Evolutionary conservation across 495 filamentous ascomycete species (phyloP).

Genomic region (Tuber calosporum): DNA sequence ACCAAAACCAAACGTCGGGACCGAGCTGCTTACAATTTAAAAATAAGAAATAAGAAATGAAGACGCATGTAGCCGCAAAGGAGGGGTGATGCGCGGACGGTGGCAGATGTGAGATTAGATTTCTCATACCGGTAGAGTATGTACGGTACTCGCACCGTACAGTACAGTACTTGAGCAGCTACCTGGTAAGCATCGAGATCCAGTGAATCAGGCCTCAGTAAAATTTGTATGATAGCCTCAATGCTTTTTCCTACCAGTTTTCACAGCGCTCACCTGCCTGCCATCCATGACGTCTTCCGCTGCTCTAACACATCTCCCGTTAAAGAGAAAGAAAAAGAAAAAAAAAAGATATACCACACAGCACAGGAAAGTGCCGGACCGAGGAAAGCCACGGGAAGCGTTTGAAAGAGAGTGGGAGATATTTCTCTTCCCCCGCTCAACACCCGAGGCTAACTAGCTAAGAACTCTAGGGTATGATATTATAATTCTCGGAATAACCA

Average conservation of each 20-base stretch:
- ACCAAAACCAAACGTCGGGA: not conserved
- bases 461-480: not conserved
- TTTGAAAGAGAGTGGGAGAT: not conserved
- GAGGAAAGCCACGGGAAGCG: not conserved
- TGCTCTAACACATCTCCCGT: not conserved
- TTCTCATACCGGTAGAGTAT: not conserved
- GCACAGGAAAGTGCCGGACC: not conserved
- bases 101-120: not conserved
- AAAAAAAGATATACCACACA: not conserved
- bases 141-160: not conserved
- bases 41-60: not conserved
- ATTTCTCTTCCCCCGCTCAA: not conserved
- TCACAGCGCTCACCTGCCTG: not conserved
- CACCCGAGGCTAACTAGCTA: not conserved
- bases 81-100: not conserved
- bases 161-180: too few species aligned
- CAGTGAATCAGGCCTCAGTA: not conserved
- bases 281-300: not conserved
- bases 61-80: not conserved
- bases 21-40: not conserved
- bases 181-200: not conserved
- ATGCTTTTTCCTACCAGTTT: not conserved
- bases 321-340: not conserved
- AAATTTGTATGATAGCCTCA: not conserved
- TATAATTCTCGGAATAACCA: not conserved